Conservation (phyloP, 2,329 filamentous ascomycete species). For the Verticillium tricorpus region DNA sequence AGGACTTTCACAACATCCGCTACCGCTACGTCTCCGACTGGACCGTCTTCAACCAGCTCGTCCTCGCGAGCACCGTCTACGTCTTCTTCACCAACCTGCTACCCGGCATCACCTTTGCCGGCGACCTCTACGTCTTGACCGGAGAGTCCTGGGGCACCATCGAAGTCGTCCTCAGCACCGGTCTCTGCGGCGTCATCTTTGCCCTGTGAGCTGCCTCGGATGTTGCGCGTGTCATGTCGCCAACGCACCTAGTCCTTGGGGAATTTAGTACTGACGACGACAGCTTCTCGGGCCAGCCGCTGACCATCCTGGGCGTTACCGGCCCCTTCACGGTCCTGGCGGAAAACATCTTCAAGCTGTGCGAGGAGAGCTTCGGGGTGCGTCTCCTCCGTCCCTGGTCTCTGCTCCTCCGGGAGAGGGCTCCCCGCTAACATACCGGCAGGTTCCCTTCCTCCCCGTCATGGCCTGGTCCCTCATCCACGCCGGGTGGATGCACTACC, state of each 20-base stretch:
- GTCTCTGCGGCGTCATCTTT: constrained; percentile 59
- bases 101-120: constrained; percentile 63
- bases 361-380: constrained; percentile 46
- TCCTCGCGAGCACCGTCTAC: constrained; percentile 60
- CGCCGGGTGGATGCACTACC: constrained; percentile 59
- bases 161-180: constrained; percentile 63
- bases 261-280: background rate
- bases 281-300: constrained; percentile 53
- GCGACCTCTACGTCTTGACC: constrained; percentile 58
- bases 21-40: constrained; percentile 48
- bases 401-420: constrained; percentile 21
- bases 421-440: too few relatives aligned
- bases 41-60: constrained; percentile 57
- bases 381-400: constrained; percentile 19
- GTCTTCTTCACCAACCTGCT: constrained; percentile 65
- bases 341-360: constrained; percentile 60
- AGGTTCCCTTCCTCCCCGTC: constrained; percentile 55
- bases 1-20: constrained; percentile 42
- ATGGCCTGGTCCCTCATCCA: constrained; percentile 67
- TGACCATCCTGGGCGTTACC: constrained; percentile 62
- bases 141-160: constrained; percentile 62
- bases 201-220: constrained; percentile 40
- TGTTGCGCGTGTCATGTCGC: background rate
- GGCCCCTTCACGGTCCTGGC: constrained; percentile 64
- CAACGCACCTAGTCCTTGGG: too few relatives aligned